Evolutionary conservation across 768 basidiomycete species (phyloP), one percentile per base, ranked within the genome.

Genomic region (Mycena floridula): DNA sequence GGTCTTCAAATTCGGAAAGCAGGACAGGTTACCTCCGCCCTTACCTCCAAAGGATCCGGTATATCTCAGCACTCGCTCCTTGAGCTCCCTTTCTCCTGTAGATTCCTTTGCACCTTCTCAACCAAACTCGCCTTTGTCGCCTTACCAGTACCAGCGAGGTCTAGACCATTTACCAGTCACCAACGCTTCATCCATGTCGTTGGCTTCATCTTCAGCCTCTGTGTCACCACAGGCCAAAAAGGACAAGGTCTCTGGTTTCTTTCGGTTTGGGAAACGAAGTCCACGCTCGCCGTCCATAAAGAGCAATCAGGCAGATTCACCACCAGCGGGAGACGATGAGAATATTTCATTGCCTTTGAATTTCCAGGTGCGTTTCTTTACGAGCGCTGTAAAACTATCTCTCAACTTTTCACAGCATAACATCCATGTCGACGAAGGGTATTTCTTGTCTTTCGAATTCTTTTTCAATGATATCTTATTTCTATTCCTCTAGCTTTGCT

Each of bases 401-500:
- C 25, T 32, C 37, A 8, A 36, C 30, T 46, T 42, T 20, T 48
- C 37, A 23, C 50, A 86, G 84, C 85, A 89, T 56, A 74, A 88
- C 54, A 77, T 88, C 25, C 85, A 89, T 55, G 85, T 88, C 23
- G 82, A 88, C 59, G 85, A 87, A 63, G 79, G 69, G 79, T 84
- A 51, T 45, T 74, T 70, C 3, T 40, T 36, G 26, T 9, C 37
- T 9, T 9, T 9, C 11, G 21, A 7, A 24, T 30, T 28, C 22
- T 13, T 18, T 47, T 22, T 12, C 24, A 38, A 18, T 4, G 46
- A 35, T 40, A 28, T 32, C 16, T 51, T 32, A 39, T 27, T 30
- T 42, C 23, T 44, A 35, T 28, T 16, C n/a, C n/a, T 40, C 27
- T 43, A 83, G 81, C 22, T 80, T 77, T 46, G 60, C 67, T 12